Base-by-base conservation (phyloP, 176 grass and related monocot species). In the Avena insularis region DNA sequence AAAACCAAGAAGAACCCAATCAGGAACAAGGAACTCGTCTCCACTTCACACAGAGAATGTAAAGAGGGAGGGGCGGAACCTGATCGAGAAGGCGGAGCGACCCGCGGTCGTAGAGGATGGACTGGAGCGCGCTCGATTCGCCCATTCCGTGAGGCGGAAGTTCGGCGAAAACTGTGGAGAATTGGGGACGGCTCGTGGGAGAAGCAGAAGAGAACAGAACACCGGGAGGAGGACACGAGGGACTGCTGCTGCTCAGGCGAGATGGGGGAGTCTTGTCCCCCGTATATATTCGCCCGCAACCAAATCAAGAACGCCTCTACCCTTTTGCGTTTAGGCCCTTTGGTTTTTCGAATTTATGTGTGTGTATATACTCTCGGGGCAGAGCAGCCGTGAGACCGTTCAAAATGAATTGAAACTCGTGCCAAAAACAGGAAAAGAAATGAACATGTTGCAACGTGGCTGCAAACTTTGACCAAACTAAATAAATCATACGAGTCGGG, bases 41-140 rank as follows among this genome's bases (percentile, higher is more conserved):
- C 75, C 21, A 46, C 54, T 12, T 9, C 55, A 9, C 54, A 29
- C 17, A 2, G 2, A 0, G 20, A 14, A 61, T 21, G 19, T 0
- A 43, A 15, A 7, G 36, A 15, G 31, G 31, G 1, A 25, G 16
- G 8, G 13, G 14, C 0, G 9, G 23, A 12, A 95, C 96, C 87
- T 98, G 96, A 80, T 96, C 96, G 5, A 98, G 93, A 31, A 98
- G 93, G 79, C 96, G 93, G n/a, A 98, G 93, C 29, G 92, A 91
- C 0, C 92, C 92, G 12, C 90, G 93, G 51, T 53, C 29, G 89
- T 96, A 98, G 60, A 81, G 82, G 57, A 98, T 96, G 33, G 96
- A 74, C 73, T 90, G 92, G 19, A 98, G 93, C 38, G 92, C 74
- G 27, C 65, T 73, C 5, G 88, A 80, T 79, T 48, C 90, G 2